Base-by-base conservation (phyloP, 2,329 filamentous ascomycete genomes). In the Nothopassalora personata region DNA sequence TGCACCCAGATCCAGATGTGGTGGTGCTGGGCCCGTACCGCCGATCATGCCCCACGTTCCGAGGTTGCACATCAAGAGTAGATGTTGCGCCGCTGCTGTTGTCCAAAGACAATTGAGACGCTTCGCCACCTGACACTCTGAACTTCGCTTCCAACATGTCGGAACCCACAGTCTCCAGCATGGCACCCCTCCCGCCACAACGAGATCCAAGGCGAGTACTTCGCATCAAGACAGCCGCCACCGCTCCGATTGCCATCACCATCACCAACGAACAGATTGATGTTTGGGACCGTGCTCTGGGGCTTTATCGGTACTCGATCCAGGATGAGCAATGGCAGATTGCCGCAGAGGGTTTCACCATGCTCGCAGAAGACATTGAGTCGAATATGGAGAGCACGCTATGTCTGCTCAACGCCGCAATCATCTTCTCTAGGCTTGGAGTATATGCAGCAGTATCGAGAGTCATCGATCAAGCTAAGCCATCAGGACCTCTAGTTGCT, bases 241-340 rank as follows among this genome's bases (percentile, higher is more conserved):
- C 49, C 9, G 7, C 15, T 19, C 5, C 27, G n/a, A 34, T 11
- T 34, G 49, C 10, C n/a, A 18, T 51, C 15, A 34, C 28, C 49
- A 51, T 51, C 15, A 51, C 28, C 3, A 51, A 51, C 5, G 49
- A 51, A 6, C 49, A 31, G 30, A 51, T 51, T 18, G n/a, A 34
- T 11, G 15, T 34, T 28, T 72, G 70, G 70, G 68, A 71, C 33
- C 68, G 72, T 39, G 70, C 69, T 33, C 59, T 60, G 18, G 59
- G 68, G n/a, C 65, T 72, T 2, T 69, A 68, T 34, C 49, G 23
- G 30, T 51, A 51, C 49, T 51, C 49, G 8, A 51, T 51, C 54
- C 60, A 69, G 30, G 63, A 54, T 49, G 68, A 64, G 45, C 69
- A 71, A 52, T 69, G 66, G 65, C 60, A 66, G 31, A 59, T 55